Base-by-base conservation (phyloP, 2,329 filamentous ascomycete species). In the Curvularia lunata region DNA sequence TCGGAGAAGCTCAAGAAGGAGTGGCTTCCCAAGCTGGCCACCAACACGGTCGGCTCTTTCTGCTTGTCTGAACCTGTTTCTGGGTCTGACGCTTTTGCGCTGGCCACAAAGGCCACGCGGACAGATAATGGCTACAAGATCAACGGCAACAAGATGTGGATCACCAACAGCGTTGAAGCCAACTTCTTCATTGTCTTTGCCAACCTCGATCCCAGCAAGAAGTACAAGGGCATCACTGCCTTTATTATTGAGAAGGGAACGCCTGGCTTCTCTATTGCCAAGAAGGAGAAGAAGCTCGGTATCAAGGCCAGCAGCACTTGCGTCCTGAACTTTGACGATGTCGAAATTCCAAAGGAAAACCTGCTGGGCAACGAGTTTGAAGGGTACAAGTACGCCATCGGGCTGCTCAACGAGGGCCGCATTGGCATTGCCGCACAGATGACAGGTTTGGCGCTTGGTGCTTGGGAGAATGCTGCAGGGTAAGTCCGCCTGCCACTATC, bases 281-380 rank as follows among this genome's bases (percentile, higher is more conserved):
- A 99, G 86, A 99, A 99, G 84, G 95, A 99, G 84, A 98, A 98
- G 89, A 99, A 99, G 84, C 88, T 99, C 48, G 95, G 95, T 58
- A 99, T 99, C 81, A 89, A 86, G 74, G 95, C 95, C 52, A 96
- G 91, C 81, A 96, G 91, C 81, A 99, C 95, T 30, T 99, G 95
- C 79, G 94, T 97, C 63, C 84, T 99, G 77, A 98, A 91, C 84
- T 96, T 99, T 70, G 95, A 99, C 79, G 95, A 99, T 72, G 92
- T 98, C 51, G 86, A 94, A 73, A 85, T 99, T 38, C 92, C 95
- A 61, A 89, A 88, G 78, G 91, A 89, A 73, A 96, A 97, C 78
- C 81, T 99, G 16, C 85, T 99, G 0, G 95, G 95, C 62, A 85
- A 93, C 78, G 87, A 91, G 72, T 95, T 95, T 52, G 86, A 97